A percentile compares a stretch with the other conserved stretches of the same genome.
Conservation (phyloP, 345 rosid species). For the Camelina sativa region DNA sequence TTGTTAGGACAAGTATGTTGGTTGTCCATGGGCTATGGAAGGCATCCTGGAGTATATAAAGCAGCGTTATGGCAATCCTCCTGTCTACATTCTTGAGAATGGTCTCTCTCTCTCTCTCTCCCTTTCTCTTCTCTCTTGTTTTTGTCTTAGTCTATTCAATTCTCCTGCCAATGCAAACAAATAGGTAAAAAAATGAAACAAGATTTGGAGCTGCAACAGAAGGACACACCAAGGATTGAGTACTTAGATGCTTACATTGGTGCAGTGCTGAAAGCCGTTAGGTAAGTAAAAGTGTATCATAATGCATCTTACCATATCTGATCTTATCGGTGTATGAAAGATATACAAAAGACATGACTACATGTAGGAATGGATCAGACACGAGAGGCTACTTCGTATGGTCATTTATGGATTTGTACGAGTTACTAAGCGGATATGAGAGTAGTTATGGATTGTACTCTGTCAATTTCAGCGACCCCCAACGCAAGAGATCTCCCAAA, state of each 20-base stretch:
- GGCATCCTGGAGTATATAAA: neutral
- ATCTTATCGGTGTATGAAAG: neutral
- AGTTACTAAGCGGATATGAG: neutral
- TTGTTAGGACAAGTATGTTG: neutral
- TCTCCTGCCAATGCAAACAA: neutral
- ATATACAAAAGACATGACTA: neutral
- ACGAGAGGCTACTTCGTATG: neutral
- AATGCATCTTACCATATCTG: neutral
- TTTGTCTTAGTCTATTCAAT: neutral
- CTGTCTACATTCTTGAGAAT: neutral
- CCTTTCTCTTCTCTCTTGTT: neutral
- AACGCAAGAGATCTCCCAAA: neutral
- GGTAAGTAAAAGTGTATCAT: neutral
- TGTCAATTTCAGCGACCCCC: neutral
- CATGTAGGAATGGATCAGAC: neutral
- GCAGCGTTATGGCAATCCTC: neutral
- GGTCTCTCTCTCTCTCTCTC: neutral
- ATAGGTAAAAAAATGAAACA: neutral
- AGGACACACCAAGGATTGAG: neutral
- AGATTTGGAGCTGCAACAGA: neutral
- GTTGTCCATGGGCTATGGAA: neutral
- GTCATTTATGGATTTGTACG: neutral
- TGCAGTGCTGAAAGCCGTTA: neutral
- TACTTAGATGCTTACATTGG: neutral
- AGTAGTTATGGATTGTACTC: neutral